phyloP scores from a whole-genome alignment of 2,329 filamentous ascomycete species.

The Verticillium tricorpus region DNA sequence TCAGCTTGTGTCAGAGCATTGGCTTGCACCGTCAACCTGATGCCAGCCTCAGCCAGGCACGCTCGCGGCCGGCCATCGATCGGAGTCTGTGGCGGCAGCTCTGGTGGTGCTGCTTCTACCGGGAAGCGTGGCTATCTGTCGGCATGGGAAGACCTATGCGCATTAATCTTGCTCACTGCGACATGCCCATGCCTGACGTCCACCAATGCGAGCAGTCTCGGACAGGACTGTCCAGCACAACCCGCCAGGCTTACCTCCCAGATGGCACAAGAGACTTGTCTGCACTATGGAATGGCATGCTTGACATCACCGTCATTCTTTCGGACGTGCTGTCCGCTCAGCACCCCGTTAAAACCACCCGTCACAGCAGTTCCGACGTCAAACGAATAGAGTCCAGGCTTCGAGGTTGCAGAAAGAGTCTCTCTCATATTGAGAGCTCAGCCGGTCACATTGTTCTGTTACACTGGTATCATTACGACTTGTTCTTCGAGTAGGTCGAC shows the following conservation, averaged over 20 bases:
- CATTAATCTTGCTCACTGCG: constrained; percentile 4
- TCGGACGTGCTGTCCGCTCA: constrained; percentile 2
- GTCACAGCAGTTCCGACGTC: constrained; percentile 2
- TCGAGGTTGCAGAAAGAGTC: not conserved
- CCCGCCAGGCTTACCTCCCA: too few relatives aligned
- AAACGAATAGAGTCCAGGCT: constrained; percentile 5
- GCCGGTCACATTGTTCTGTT: constrained; percentile 3
- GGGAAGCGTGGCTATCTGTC: constrained; percentile 8
- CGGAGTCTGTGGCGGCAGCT: constrained; percentile 4
- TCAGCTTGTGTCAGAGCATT: constrained; percentile 33
- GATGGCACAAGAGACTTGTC: too few relatives aligned
- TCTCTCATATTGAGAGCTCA: too few relatives aligned
- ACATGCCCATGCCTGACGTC: not conserved
- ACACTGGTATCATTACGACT: constrained; percentile 6
- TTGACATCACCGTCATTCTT: not conserved
- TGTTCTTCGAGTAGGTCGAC: constrained; percentile 6
- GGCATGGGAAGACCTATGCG: constrained; percentile 10
- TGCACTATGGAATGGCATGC: too few relatives aligned
- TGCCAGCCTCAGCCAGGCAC: not conserved
- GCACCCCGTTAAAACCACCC: constrained; percentile 1
- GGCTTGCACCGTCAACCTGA: constrained; percentile 30
- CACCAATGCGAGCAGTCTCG: not conserved
- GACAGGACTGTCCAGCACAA: not conserved
- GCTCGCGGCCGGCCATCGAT: constrained; percentile 1
- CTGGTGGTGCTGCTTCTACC: constrained; percentile 8